These are phyloP conservation scores for Mortierella sp. DNA, from an alignment of 371 early-diverging fungal species.

Conservation along the genomic window DNA sequence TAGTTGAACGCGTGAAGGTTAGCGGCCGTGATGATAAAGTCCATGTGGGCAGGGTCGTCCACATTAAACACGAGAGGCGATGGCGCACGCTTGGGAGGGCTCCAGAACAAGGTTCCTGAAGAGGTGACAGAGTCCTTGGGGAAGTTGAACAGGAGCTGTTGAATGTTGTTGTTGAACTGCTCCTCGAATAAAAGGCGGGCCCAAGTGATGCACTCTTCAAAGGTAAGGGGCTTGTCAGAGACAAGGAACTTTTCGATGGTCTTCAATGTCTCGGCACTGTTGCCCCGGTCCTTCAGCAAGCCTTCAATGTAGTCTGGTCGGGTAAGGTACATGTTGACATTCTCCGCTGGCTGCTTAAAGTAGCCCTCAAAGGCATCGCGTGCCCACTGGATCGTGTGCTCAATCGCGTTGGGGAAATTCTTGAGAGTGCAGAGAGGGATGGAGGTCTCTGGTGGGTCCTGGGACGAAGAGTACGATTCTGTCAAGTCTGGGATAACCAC, in stretches of 20 bases:
- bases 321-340: slow-evolving; percentile 91
- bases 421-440: slow-evolving; percentile 99
- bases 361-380: slow-evolving; percentile 97
- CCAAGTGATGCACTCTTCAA: slow-evolving; percentile 94
- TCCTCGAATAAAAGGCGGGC: slow-evolving; percentile 95
- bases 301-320: slow-evolving; percentile 85
- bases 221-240: slow-evolving; percentile 80
- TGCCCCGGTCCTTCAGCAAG: slow-evolving; percentile 83
- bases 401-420: slow-evolving; percentile 99
- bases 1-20: slow-evolving; percentile 97
- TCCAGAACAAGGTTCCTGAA: slow-evolving; percentile 98
- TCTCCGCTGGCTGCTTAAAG: slow-evolving; percentile 93
- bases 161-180: slow-evolving; percentile 90
- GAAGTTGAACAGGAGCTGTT: slow-evolving; percentile 95
- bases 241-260: slow-evolving; percentile 73
- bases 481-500: slow-evolving; percentile 96
- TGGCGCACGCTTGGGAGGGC: slow-evolving; percentile 99
- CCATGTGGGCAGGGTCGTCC: slow-evolving; percentile 85
- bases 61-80: slow-evolving; percentile 84
- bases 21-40: slow-evolving; percentile 93
- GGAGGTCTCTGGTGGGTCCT: slow-evolving; percentile 99
- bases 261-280: slow-evolving; percentile 53
- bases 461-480: slow-evolving; percentile 98
- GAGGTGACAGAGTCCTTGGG: slow-evolving; percentile 95
- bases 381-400: slow-evolving; percentile 99